Conservation (phyloP, 1,139 yeast species). For the Yamadazyma atlantica region DNA sequence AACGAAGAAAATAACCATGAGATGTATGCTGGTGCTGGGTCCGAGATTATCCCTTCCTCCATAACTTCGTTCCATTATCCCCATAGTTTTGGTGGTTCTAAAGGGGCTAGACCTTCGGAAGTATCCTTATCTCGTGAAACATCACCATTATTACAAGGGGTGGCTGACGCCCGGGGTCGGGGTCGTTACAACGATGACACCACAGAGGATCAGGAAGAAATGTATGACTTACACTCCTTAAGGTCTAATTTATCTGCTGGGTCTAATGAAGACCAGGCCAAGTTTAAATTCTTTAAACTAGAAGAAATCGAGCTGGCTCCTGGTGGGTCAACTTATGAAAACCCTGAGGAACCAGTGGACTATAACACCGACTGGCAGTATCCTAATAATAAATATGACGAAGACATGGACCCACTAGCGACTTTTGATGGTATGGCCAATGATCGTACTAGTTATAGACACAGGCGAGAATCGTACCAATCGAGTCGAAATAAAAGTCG, state of each 20-base stretch:
- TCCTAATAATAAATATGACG: conserved; percentile 48
- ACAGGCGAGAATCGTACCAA: conserved; percentile 1
- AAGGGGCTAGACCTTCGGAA: conserved; percentile 19
- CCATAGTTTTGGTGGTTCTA: conserved; percentile 40
- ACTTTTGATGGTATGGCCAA: neutral
- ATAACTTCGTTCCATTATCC: conserved; percentile 84
- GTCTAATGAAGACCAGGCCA: conserved; percentile 31
- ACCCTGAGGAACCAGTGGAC: conserved; percentile 52
- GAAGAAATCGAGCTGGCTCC: conserved; percentile 85
- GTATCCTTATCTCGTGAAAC: conserved; percentile 29
- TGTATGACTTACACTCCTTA: conserved; percentile 8
- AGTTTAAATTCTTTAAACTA: conserved; percentile 76
- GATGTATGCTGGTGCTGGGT: conserved; percentile 87
- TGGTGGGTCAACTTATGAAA: conserved; percentile 80
- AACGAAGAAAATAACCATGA: conserved; percentile 59
- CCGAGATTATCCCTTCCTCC: conserved; percentile 87
- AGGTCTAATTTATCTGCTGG: conserved; percentile 27
- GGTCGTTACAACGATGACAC: conserved; percentile 13
- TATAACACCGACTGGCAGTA: conserved; percentile 73
- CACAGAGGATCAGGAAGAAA: neutral
- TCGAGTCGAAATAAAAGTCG: neutral
- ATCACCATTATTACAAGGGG: conserved; percentile 35
- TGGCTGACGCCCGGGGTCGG: conserved; percentile 15
- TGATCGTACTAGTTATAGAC: neutral
- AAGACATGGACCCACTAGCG: conserved; percentile 21